Conservation (phyloP, 225 moss, liverwort and hornwort species). For the Anthoceros angustus region DNA sequence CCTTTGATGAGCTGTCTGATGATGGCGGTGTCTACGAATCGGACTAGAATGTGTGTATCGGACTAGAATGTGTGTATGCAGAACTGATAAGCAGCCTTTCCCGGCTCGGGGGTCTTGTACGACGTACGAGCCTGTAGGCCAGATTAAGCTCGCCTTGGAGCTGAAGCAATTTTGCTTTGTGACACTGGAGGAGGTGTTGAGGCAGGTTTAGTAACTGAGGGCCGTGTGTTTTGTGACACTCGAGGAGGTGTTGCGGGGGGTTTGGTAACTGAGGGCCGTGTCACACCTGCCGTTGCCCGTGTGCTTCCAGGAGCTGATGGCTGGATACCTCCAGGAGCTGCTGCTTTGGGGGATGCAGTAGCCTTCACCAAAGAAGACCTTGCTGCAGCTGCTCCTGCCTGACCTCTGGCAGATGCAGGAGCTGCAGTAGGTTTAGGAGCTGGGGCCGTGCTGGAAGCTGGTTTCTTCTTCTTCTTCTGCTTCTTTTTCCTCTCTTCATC, state of each 20-base stretch:
- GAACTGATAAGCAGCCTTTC: neutral
- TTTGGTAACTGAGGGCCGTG: no score
- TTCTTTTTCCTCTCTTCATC: neutral
- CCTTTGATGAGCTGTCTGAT: slow-evolving; percentile 48
- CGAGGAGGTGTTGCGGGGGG: no score
- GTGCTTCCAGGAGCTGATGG: no score
- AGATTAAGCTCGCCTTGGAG: neutral
- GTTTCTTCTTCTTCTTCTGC: slow-evolving; percentile 2
- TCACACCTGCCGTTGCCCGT: no score
- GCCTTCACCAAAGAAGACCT: neutral
- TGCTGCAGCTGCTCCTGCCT: neutral
- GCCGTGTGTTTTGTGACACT: no score
- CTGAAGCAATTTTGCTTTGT: neutral
- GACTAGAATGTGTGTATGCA: slow-evolving; percentile 14
- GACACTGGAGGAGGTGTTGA: neutral
- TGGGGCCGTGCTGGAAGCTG: neutral
- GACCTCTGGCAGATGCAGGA: neutral
- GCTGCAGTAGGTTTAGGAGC: neutral
- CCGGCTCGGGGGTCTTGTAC: neutral
- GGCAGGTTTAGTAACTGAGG: no score
- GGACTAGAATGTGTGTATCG: slow-evolving; percentile 17
- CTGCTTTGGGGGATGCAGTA: neutral
- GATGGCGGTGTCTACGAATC: slow-evolving; percentile 38
- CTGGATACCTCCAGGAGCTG: no score
- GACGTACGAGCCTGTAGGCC: neutral